Evolutionary conservation across 441 rosid species (phyloP), one percentile per base, ranked within the genome.

Genomic region (Bruguiera hainesii): DNA sequence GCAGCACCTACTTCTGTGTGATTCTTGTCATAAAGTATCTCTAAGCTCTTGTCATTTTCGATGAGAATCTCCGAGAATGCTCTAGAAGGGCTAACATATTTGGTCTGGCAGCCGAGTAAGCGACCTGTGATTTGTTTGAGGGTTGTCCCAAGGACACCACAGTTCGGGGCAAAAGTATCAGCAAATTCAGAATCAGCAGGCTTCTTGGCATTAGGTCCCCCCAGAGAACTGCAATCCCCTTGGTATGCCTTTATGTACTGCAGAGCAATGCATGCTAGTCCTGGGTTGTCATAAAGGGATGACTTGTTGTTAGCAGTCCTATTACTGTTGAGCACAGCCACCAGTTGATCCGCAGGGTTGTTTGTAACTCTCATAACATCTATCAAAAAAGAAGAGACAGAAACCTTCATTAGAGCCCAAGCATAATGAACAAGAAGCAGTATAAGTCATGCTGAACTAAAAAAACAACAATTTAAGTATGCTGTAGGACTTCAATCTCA

Each of bases 251-350:
- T 89, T 73, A 85, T 80, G 73, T 87, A 87, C 71, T 89, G 91
- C 78, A 89, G 76, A 33, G 96, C 96, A 70, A 89, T 76, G 83
- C 95, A 89, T 25, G 85, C 95, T 33, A 89, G 74, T 66, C 95
- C 90, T 0, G 87, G 75, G 71, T 85, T 85, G 77, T 80, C 84
- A 18, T 66, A 65, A 57, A 89, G 90, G 11, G 87, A 56, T 60
- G 89, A 71, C 20, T 26, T 78, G 57, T 83, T 83, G 70, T 77
- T 73, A 9, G 86, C 86, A 8, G 87, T 89, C 71, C 91, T 73
- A 65, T 87, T 85, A 49, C 30, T 72, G 61, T 76, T 82, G 23
- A 89, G 71, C 70, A 64, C 82, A 19, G 66, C 78, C 25, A 82
- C 85, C 83, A 89, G 70, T 64, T 85, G 64, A 64, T 86, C 91